Percentiles rank a stretch among this genome's conserved stretches.
Evolutionary conservation across 805 yeast genomes (phyloP).

Genomic region (Ogataea thermomethanolica): DNA sequence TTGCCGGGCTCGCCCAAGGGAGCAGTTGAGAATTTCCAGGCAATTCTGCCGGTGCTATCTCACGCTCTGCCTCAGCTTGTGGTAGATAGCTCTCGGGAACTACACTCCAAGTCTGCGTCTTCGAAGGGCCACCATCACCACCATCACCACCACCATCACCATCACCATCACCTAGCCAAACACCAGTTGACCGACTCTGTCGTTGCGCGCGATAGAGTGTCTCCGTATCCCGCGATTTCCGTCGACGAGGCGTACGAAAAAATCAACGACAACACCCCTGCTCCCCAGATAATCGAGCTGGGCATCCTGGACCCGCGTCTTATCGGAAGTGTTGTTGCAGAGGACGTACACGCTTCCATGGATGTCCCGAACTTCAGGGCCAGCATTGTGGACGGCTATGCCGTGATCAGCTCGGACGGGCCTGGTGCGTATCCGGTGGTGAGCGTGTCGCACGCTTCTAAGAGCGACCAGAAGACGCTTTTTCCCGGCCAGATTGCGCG

Average conservation of each 20-base stretch:
- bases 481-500: conserved; percentile 39
- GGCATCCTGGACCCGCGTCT: conserved; percentile 27
- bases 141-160: conserved; percentile 15
- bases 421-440: conserved; percentile 43
- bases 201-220: conserved; percentile 39
- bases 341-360: conserved; percentile 37
- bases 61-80: conserved; percentile 43
- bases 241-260: conserved; percentile 38
- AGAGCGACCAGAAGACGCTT: conserved; percentile 16
- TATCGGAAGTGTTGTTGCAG: conserved; percentile 40
- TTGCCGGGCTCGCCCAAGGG: conserved; percentile 54
- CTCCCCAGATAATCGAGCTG: conserved; percentile 23
- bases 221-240: conserved; percentile 48
- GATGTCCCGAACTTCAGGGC: conserved; percentile 51
- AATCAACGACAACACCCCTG: conserved; percentile 35
- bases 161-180: conserved; percentile 30
- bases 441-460: conserved; percentile 40
- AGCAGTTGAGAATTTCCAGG: conserved; percentile 41
- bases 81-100: conserved; percentile 35
- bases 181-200: conserved; percentile 40
- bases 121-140: conserved; percentile 17
- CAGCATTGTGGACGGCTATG: conserved; percentile 56
- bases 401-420: conserved; percentile 43
- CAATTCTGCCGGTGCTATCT: conserved; percentile 35
- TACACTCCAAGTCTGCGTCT: conserved; percentile 29